Conservation (phyloP, 139 green algal genomes). For the Chlamydomonas schloesseri region DNA sequence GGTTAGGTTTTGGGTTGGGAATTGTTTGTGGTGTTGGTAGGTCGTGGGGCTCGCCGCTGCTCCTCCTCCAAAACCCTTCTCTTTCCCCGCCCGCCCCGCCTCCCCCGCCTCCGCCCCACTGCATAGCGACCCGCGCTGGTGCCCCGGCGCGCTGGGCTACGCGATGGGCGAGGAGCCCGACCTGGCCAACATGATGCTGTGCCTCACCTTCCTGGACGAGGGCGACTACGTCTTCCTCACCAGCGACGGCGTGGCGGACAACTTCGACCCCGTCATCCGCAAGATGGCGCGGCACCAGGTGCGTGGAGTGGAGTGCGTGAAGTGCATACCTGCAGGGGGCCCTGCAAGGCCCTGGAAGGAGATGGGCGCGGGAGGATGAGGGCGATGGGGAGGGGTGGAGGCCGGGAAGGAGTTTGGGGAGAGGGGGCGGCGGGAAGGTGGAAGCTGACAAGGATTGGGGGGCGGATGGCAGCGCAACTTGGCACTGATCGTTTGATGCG, state of each 20-base stretch:
- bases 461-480: no score
- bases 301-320: no score
- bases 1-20: no score
- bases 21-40: neutral
- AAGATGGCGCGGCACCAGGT: conserved; percentile 50
- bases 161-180: conserved; percentile 61
- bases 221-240: conserved; percentile 63
- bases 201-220: conserved; percentile 52
- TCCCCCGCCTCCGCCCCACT: neutral
- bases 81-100: neutral
- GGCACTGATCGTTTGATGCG: no score
- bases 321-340: no score
- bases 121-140: conserved; percentile 57
- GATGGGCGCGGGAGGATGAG: neutral
- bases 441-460: no score
- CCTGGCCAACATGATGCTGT: conserved; percentile 57
- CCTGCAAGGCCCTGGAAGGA: no score
- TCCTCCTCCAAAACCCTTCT: no score
- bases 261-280: conserved; percentile 63
- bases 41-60: no score
- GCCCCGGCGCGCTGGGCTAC: conserved; percentile 60
- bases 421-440: no score
- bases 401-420: no score
- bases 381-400: neutral
- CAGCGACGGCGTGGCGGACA: conserved; percentile 60